Conservation (phyloP, 192 early-diverging fungal species). For the Mortierella claussenii region DNA sequence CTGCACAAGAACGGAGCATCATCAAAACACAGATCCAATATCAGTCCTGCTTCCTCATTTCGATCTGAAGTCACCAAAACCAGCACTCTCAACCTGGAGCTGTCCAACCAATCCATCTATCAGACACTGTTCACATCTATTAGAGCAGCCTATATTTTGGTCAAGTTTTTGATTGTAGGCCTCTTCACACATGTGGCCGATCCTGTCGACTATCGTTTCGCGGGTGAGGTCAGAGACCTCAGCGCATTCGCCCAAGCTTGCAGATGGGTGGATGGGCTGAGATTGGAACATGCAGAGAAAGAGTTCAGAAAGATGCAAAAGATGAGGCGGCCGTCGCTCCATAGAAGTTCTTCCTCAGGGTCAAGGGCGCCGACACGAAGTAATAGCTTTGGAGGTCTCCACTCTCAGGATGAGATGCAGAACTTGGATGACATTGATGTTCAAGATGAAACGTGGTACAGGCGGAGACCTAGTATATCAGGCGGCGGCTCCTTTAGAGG, state of each 20-base stretch:
- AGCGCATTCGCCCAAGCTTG: conserved; percentile 59
- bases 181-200: conserved; percentile 59
- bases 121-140: conserved; percentile 56
- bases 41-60: conserved; percentile 41
- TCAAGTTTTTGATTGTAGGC: conserved; percentile 52
- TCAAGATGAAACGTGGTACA: not conserved
- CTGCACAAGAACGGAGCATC: conserved; percentile 1
- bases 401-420: conserved; percentile 28
- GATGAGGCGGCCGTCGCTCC: not conserved
- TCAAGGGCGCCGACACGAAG: conserved; percentile 16
- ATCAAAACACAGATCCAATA: not conserved
- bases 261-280: conserved; percentile 47
- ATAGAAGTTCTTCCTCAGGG: conserved; percentile 3
- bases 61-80: conserved; percentile 28
- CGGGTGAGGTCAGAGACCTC: conserved; percentile 54
- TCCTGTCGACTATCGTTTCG: conserved; percentile 62
- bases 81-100: conserved; percentile 54
- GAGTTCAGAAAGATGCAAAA: conserved; percentile 29
- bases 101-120: conserved; percentile 59
- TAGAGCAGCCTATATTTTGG: conserved; percentile 47
- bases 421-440: conserved; percentile 9
- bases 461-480: not conserved
- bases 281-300: conserved; percentile 45
- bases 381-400: conserved; percentile 20
- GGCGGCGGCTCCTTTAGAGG: conserved; percentile 5